Evolutionary conservation across 2,329 filamentous ascomycete species (phyloP), one percentile per base, ranked within the genome.

Genomic region (Diaporthe vaccinii): DNA sequence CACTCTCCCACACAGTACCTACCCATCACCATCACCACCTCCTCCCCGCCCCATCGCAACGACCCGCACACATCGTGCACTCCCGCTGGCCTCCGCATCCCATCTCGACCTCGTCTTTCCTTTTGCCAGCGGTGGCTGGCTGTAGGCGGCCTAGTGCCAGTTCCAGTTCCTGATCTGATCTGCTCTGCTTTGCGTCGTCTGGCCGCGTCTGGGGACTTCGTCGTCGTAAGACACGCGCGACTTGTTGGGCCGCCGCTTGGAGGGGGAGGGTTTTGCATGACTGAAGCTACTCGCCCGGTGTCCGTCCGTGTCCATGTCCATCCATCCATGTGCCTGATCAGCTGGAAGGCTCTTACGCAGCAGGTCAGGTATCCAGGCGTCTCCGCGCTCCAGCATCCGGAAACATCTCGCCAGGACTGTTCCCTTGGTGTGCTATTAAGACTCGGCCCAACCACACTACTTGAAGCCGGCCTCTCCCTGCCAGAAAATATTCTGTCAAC

Each of bases 381-480:
- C 57, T 59, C 51, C 57, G 72, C 72, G 72, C 75, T 73, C 75
- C 61, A 75, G 41, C 69, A 61, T 69, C 62, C 73, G 68, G 59
- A 57, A 53, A 61, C 65, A 34, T 74, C 74, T 74, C 72, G 73
- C 61, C 68, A 61, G 55, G 73, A 75, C 73, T 75, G 73, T 71
- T 58, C 68, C 70, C 57, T 65, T 73, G 57, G 57, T 73, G 46
- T 53, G 53, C 53, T 61, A 62, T 72, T 72, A 76, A 76, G 67
- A 72, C 68, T 70, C 75, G 75, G 68, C 57, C 73, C 73, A 75
- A 75, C 73, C 73, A 65, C 75, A 69, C 73, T 75, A 69, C 69
- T 65, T 76, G 68, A 76, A 76, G 73, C 75, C 75, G 73, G 75
- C 75, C 73, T 75, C 73, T 76, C 75, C 75, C 75, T 76, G 75